Conservation (phyloP, 2,329 filamentous ascomycete genomes). For the Trichoderma afroharzianum region DNA sequence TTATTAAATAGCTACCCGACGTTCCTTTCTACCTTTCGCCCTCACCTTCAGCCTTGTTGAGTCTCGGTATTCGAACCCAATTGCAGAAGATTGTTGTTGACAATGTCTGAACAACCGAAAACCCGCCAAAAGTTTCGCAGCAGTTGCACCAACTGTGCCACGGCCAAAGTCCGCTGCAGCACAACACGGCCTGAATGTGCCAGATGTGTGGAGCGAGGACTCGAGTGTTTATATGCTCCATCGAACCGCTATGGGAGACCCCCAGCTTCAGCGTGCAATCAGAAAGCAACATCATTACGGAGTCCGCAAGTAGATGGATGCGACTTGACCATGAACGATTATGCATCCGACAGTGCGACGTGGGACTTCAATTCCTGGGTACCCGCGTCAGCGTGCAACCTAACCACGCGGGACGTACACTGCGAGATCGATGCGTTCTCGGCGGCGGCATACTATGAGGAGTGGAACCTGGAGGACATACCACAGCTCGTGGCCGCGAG, state of each 20-base stretch:
- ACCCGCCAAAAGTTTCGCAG: background rate
- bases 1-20: background rate
- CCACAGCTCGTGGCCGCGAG: background rate
- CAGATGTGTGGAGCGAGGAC: background rate
- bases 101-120: background rate
- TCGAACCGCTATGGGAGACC: background rate
- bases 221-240: background rate
- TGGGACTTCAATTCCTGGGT: background rate
- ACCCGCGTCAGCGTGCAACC: background rate
- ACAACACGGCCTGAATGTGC: background rate
- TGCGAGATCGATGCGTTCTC: background rate
- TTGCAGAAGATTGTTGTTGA: background rate
- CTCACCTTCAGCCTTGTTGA: background rate
- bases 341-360: background rate
- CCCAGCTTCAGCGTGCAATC: background rate
- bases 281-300: background rate
- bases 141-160: background rate
- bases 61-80: background rate
- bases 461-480: background rate
- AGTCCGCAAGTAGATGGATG: background rate
- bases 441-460: background rate
- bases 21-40: background rate
- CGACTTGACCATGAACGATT: background rate
- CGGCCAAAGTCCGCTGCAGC: background rate
- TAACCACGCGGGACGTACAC: background rate